Evolutionary conservation across 2,329 filamentous ascomycete genomes (phyloP), one percentile per base, ranked within the genome.

Genomic region (Aaosphaeria arxii): DNA sequence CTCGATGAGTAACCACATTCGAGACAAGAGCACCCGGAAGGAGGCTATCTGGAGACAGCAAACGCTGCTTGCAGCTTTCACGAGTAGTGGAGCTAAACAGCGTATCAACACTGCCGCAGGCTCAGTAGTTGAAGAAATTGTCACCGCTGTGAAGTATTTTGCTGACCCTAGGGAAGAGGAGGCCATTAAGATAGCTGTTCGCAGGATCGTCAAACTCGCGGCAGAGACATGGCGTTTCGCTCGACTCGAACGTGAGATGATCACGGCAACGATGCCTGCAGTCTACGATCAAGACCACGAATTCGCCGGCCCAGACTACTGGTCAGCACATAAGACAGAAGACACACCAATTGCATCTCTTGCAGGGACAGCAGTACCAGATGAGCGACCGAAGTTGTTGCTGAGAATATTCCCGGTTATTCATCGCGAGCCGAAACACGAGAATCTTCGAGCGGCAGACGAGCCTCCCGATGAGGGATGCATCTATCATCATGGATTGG

Each of bases 41-140:
- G 80, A 82, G 59, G 77, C 80, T 4, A 77, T 81, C 49, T 82
- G 80, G 80, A 71, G 80, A 45, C 78, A 81, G 48, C 78, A 82
- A 53, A 82, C 79, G 2, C 73, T 82, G 11, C 77, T 79, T 51
- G 79, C 80, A 13, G 77, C 79, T 6, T 82, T 81, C 61, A 81
- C 78, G 5, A 76, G 77, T 33, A 77, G 75, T 2, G 77, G 78
- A 48, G 80, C 79, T 1, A 82, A 82, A 52, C 74, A 79, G 54
- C 75, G 77, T 13, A 80, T 81, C 57, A 80, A 80, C 49, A 75
- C 77, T 7, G 77, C 77, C 13, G 80, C 80, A 1, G 74, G 76
- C 5, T 74, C 76, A 13, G 78, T 82, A 30, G 77, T 82, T 6
- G 77, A 81, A 43, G 80, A 82, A 51, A 82, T 82, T 45, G 72